phyloP scores from a whole-genome alignment of 2,329 filamentous ascomycete genomes.

The Trichophaea hybrida region DNA sequence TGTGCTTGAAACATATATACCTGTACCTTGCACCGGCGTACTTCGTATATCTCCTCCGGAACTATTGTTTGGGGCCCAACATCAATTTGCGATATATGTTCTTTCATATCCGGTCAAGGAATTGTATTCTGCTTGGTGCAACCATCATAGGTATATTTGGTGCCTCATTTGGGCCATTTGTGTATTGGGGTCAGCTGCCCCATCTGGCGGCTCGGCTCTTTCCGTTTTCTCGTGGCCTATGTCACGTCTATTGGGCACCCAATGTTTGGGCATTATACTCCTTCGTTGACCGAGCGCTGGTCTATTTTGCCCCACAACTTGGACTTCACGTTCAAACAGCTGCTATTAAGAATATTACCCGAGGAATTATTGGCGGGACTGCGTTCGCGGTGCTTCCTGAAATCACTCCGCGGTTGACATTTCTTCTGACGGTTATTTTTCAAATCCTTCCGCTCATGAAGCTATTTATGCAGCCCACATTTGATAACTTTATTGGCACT shows the following conservation, averaged over 20 bases:
- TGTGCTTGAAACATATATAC: slow-evolving; percentile 97
- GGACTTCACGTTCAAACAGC: slow-evolving; percentile 57
- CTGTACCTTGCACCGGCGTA: slow-evolving; percentile 92
- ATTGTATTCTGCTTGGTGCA: slow-evolving; percentile 67
- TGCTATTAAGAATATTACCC: slow-evolving; percentile 76
- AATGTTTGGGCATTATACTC: slow-evolving; percentile 97
- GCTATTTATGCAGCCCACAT: slow-evolving; percentile 65
- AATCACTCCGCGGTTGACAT: slow-evolving; percentile 65
- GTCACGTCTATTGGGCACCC: slow-evolving; percentile 96
- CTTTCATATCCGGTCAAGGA: slow-evolving; percentile 57
- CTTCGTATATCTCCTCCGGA: slow-evolving; percentile 80
- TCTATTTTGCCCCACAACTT: slow-evolving; percentile 66
- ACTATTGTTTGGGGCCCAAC: slow-evolving; percentile 63
- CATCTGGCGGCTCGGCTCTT: slow-evolving; percentile 78
- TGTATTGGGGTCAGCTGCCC: slow-evolving; percentile 61
- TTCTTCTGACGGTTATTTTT: slow-evolving; percentile 66
- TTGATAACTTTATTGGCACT: slow-evolving; percentile 78
- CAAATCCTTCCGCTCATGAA: slow-evolving; percentile 66
- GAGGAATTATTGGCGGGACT: slow-evolving; percentile 84
- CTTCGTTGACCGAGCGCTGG: slow-evolving; percentile 69
- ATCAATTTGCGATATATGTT: slow-evolving; percentile 36
- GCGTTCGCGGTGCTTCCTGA: slow-evolving; percentile 87
- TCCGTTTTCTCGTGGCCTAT: slow-evolving; percentile 83
- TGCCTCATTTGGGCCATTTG: slow-evolving; percentile 81
- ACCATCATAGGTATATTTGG: slow-evolving; percentile 59